Conservation (phyloP, 352 stramenopile genomes). For the Phytophthora boehmeriae region DNA sequence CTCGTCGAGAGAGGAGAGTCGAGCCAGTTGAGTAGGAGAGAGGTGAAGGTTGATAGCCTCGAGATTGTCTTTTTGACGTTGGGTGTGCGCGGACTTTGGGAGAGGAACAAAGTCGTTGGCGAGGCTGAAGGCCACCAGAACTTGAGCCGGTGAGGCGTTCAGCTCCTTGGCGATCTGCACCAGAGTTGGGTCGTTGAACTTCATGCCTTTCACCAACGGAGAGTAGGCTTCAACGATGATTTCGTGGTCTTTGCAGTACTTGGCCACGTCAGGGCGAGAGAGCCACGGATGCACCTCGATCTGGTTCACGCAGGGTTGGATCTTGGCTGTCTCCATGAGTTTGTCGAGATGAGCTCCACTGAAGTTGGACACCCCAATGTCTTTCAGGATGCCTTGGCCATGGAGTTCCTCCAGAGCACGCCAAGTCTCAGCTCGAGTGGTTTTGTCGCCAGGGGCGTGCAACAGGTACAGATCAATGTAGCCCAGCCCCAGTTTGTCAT, state of each 20-base stretch:
- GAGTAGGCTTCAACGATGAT: slow-evolving; percentile 72
- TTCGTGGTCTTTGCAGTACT: slow-evolving; percentile 59
- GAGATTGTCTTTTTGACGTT: slow-evolving; percentile 65
- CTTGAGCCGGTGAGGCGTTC: slow-evolving; percentile 46
- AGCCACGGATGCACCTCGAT: slow-evolving; percentile 85
- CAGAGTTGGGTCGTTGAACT: slow-evolving; percentile 44
- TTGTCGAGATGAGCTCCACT: slow-evolving; percentile 81
- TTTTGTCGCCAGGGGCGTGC: slow-evolving; percentile 57
- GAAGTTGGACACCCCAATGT: slow-evolving; percentile 93
- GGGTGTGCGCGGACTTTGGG: slow-evolving; percentile 56
- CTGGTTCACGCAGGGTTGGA: slow-evolving; percentile 84
- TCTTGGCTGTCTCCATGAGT: slow-evolving; percentile 62
- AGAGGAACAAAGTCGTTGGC: slow-evolving; percentile 62
- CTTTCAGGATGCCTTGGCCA: slow-evolving; percentile 59
- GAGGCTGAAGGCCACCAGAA: slow-evolving; percentile 61
- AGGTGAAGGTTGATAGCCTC: slow-evolving; percentile 45
- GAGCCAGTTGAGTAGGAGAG: slow-evolving; percentile 31
- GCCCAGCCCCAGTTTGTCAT: slow-evolving; percentile 65
- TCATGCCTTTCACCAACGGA: slow-evolving; percentile 47
- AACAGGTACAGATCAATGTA: slow-evolving; percentile 90
- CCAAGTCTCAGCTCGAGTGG: slow-evolving; percentile 53
- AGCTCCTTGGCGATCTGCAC: slow-evolving; percentile 41
- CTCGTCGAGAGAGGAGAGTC: slow-evolving; percentile 47
- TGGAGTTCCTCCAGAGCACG: slow-evolving; percentile 61
- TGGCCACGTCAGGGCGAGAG: slow-evolving; percentile 56